Base-by-base conservation (phyloP, 192 early-diverging fungal genomes). In the Coemansia aciculifera region DNA sequence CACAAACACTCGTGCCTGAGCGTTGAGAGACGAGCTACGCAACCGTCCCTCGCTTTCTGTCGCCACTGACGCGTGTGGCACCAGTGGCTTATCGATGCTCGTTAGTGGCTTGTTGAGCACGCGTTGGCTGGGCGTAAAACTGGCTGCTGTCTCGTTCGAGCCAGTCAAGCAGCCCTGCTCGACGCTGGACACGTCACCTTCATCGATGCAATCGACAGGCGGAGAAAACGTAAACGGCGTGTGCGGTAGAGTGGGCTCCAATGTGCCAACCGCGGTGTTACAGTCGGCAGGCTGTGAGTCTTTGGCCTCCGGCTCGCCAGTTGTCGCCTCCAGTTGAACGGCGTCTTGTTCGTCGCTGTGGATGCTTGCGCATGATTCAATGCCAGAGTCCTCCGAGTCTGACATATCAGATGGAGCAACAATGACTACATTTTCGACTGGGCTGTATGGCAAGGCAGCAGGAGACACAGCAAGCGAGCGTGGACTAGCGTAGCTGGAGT, bases 341-440 rank as follows among this genome's bases (percentile, higher is more conserved):
- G 62, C 37, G 15, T 43, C 62, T 9, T 8, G 38, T 17, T 63
- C 40, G 19, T 46, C 42, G 40, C 62, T 38, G 15, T 17, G 62
- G 9, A 23, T 39, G 63, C 54, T 59, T n/a, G n/a, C 21, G 57
- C 63, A 59, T 42, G 71, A 76, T 11, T 73, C 79, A 21, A 74
- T 66, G 9, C 74, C 65, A 37, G 79, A 81, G 62, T 81, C 79
- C 15, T 51, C 46, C 49, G 79, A 82, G 59, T 72, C 75, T 3
- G 71, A 73, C 57, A 68, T 70, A 13, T 71, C 72, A 2, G 49
- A 66, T 3, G 66, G 56, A 21, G 68, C 63, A 29, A 77, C 44
- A 17, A 51, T 43, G 37, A 79, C 34, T 0, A 68, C 44, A 36
- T 82, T 73, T 48, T 77, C 65, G 4, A 46, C 42, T 6, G 69